Evolutionary conservation across 441 rosid genomes (phyloP), one percentile per base, ranked within the genome.

Genomic region (Hypseocharis bilobata): DNA sequence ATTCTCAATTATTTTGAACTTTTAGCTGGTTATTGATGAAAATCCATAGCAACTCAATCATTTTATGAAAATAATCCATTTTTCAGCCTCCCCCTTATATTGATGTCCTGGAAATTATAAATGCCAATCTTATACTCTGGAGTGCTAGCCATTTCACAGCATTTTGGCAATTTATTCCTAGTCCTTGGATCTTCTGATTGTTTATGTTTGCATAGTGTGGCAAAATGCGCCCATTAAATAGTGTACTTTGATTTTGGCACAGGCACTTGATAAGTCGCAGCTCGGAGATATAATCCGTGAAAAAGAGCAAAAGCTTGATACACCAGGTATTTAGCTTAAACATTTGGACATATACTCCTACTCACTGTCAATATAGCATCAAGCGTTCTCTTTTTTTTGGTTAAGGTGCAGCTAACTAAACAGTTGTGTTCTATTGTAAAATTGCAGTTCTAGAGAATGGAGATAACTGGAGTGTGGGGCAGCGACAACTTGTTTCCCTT

Each of bases 391-490:
- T 62, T 49, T 1, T 2, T 44, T 44, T 45, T 0, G 47, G 47
- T 20, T 26, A 11, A 7, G 11, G 32, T 56, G 1, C 0, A 23
- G 25, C 3, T 23, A 14, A 17, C 64, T 63, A 25, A 40, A 44
- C 22, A 8, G 17, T 59, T 64, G 57, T 49, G 3, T 63, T 62
- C 28, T 13, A 28, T 27, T 67, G 62, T 60, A 58, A 64, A 62
- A 29, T 60, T 75, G 60, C 75, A 93, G 97, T 93, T 63, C 62
- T 87, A 64, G 99, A 94, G 77, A 94, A 85, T 78, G 99, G 99
- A 78, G 99, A 94, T 71, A 94, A 94, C 83, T 94, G 99, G 99
- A 94, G 99, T 72, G 96, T 94, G 71, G 99, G 99, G 62, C 98
- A 94, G 71, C 78, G 98, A 60, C 99, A 94, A 74, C 91, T 94